These are phyloP conservation scores for Aureobasidium zeae DNA, from an alignment of 2,329 filamentous ascomycete species.

Conservation along the genomic window DNA sequence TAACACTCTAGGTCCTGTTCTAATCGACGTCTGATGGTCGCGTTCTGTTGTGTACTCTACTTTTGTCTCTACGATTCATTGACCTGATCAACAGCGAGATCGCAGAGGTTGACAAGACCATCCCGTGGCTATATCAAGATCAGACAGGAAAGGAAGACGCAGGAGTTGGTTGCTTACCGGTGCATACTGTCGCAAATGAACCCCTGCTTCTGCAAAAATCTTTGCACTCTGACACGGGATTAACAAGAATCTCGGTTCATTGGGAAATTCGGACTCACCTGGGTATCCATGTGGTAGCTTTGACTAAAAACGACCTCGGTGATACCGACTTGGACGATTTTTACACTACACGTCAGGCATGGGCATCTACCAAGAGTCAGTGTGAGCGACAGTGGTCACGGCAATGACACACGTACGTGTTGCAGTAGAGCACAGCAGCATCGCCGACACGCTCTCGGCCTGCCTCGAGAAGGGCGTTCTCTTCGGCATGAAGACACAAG, in stretches of 20 bases:
- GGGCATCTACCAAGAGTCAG: slow-evolving; percentile 78
- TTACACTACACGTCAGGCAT: slow-evolving; percentile 95
- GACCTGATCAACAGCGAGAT: slow-evolving; percentile 2
- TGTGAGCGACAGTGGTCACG: slow-evolving; percentile 62
- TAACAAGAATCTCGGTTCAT: slow-evolving; percentile 1
- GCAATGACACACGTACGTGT: slow-evolving; percentile 47
- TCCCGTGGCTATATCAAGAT: slow-evolving; percentile 22
- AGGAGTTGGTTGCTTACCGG: slow-evolving; percentile 49
- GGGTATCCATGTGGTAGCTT: slow-evolving; percentile 86
- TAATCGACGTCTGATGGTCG: too few relatives aligned
- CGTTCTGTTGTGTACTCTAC: background rate
- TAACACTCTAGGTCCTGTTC: too few relatives aligned
- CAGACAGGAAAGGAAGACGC: background rate
- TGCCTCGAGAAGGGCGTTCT: slow-evolving; percentile 91
- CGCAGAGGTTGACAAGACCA: slow-evolving; percentile 26
- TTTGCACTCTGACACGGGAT: slow-evolving; percentile 50
- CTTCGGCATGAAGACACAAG: slow-evolving; percentile 94
- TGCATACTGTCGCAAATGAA: slow-evolving; percentile 77
- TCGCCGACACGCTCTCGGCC: slow-evolving; percentile 81
- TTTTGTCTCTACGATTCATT: too few relatives aligned
- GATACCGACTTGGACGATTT: slow-evolving; percentile 95
- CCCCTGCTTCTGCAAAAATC: slow-evolving; percentile 75
- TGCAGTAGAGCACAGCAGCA: slow-evolving; percentile 78
- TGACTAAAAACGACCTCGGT: slow-evolving; percentile 91
- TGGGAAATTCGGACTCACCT: slow-evolving; percentile 34